Base-by-base conservation (phyloP, 257 asterid species). In the Voacanga thouarsii region DNA sequence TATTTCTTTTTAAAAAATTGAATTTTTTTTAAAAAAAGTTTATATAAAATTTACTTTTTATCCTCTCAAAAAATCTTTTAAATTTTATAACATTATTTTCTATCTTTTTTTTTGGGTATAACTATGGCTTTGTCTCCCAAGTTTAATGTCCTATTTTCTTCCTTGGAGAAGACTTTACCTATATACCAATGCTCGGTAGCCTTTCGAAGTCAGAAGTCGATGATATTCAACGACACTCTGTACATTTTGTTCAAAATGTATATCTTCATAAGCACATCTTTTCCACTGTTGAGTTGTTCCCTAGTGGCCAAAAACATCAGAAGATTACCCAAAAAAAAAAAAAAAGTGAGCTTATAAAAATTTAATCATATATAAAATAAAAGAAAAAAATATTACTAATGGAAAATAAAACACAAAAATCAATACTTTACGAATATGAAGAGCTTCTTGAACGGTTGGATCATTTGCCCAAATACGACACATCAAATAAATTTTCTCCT, bases 381-480 rank as follows among this genome's bases (percentile, higher is more conserved):
- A 18, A 28, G 21, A 66, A 18, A 68, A 15, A 16, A 49, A 49
- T 14, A 5, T 49, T 49, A 12, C 6, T 49, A 11, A 49, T 49
- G 55, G 16, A 9, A 49, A 49, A 11, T 4, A 49, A 3, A 49
- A 49, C 11, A 7, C 16, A 49, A 12, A 4, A n/a, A 7, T 60
- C 45, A 14, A 3, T 68, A 80, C 83, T 18, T 80, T 80, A 56
- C 74, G 57, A 80, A 75, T 45, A 19, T 53, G 76, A 80, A 80
- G 83, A 75, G 83, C 83, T 80, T 73, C 75, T 53, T 64, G 79
- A 0, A 79, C 82, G 19, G 47, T 12, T 33, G 71, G 71, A 66
- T 66, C 71, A 66, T 66, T 66, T 1, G 71, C 71, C 71, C 71
- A 66, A 6, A 66, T 43, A 49, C 16, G 9, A 12, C 55, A 49